These are phyloP conservation scores for Xylariales sp. DNA, from an alignment of 2,329 filamentous ascomycete genomes.

Conservation along the genomic window DNA sequence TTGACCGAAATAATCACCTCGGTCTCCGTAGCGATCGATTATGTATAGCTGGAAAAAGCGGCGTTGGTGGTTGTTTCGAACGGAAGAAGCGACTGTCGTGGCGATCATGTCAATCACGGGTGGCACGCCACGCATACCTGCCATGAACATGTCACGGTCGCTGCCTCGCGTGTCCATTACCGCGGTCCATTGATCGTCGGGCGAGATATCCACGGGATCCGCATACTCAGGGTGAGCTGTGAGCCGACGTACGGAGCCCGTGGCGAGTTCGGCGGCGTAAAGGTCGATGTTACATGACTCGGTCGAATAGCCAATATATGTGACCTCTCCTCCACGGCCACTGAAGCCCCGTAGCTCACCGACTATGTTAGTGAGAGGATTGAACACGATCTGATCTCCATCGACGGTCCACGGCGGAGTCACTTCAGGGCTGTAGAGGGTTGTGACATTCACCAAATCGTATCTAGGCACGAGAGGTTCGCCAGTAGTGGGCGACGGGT, in stretches of 20 bases:
- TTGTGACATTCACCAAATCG: slow-evolving; percentile 27
- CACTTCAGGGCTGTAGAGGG: slow-evolving; percentile 10
- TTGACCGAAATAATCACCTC: slow-evolving; percentile 58
- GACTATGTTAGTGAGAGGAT: slow-evolving; percentile 1
- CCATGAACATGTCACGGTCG: slow-evolving; percentile 56
- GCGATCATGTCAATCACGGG: slow-evolving; percentile 55
- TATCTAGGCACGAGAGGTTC: slow-evolving; percentile 22
- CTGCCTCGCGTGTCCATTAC: slow-evolving; percentile 58
- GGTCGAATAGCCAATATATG: slow-evolving; percentile 54
- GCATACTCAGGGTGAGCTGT: slow-evolving; percentile 58
- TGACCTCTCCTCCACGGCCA: slow-evolving; percentile 28
- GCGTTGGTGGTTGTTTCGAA: slow-evolving; percentile 58
- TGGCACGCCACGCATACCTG: slow-evolving; percentile 56
- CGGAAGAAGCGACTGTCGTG: slow-evolving; percentile 52
- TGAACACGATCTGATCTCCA: slow-evolving; percentile 11
- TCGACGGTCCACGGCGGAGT: slow-evolving; percentile 17
- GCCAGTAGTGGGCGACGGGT: neutral
- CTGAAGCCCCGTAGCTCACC: slow-evolving; percentile 29
- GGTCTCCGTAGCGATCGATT: slow-evolving; percentile 58
- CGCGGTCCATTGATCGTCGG: slow-evolving; percentile 57
- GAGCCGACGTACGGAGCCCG: slow-evolving; percentile 56
- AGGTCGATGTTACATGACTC: slow-evolving; percentile 60
- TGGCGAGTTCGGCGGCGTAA: slow-evolving; percentile 55
- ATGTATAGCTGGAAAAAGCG: slow-evolving; percentile 61
- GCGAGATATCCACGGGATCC: slow-evolving; percentile 57